Conservation (phyloP, 2,329 filamentous ascomycete genomes). For the Claviceps humidiphila region DNA sequence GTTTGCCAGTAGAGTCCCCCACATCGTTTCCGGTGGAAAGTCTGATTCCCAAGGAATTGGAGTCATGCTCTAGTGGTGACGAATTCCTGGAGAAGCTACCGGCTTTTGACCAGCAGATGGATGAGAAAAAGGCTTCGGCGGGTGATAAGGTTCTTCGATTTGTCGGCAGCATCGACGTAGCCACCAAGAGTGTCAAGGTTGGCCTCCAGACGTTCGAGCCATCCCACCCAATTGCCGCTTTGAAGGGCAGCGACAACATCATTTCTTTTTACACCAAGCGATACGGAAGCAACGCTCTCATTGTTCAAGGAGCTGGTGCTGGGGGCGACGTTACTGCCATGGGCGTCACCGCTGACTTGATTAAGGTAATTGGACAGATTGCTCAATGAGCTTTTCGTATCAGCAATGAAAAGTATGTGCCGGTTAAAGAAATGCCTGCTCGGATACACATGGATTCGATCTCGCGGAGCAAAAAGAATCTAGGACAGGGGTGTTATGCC, state of each 20-base stretch:
- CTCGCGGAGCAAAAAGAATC: not conserved
- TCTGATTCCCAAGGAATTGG: constrained; percentile 78
- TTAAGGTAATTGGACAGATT: constrained; percentile 73
- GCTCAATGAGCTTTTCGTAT: constrained; percentile 18
- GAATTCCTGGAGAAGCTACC: constrained; percentile 76
- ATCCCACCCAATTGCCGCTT: constrained; percentile 78
- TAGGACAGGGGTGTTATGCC: constrained; percentile 1
- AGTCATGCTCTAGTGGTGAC: constrained; percentile 60
- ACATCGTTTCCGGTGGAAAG: constrained; percentile 89
- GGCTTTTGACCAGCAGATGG: constrained; percentile 81
- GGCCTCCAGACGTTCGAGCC: constrained; percentile 81
- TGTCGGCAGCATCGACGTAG: constrained; percentile 83
- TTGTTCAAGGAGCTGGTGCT: constrained; percentile 87
- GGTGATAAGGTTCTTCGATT: constrained; percentile 86
- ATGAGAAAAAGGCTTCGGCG: constrained; percentile 71
- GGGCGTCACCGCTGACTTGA: constrained; percentile 86
- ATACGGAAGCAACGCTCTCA: constrained; percentile 81
- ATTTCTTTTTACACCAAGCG: constrained; percentile 97
- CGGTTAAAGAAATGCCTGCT: too few relatives aligned
- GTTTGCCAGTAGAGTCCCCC: constrained; percentile 68
- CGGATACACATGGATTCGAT: not conserved
- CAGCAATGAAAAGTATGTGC: too few relatives aligned
- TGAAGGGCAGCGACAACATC: constrained; percentile 98
- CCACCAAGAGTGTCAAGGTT: constrained; percentile 72
- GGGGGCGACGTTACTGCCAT: constrained; percentile 94